Evolutionary conservation across 176 grass and related monocot species (phyloP), one percentile per base, ranked within the genome.

Genomic region (Melocanna baccifera): DNA sequence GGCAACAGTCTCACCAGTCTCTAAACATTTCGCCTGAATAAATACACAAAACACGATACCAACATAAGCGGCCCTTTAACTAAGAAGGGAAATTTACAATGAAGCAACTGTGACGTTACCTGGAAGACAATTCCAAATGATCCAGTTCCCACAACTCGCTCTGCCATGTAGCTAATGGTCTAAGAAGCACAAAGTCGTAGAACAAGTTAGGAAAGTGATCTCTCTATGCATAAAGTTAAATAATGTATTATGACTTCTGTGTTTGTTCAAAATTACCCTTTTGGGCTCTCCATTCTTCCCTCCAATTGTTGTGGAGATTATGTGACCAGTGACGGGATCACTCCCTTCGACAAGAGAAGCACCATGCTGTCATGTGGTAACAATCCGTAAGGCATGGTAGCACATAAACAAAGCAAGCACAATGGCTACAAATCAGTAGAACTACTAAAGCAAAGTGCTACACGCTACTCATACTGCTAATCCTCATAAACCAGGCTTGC

Each of bases 131-230:
- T 90, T 75, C 94, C 94, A 52, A 97, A 97, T 34, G 94, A 94
- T 45, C 94, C 94, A 79, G 94, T 97, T 67, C 94, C 94, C 25
- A 97, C 94, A 26, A 97, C 87, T 66, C 91, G 88, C 80, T 97
- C 94, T 13, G 94, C 94, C 94, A 97, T 97, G 82, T 97, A 97
- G 85, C 94, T 97, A 58, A 97, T 97, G 15, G 91, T 94, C 94
- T 97, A 81, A 22, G 73, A 46, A 72, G 30, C 66, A 84, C 37
- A 79, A 51, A 75, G 82, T 4, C 36, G 2, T 3, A 56, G 57
- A 10, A 32, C 30, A 74, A 75, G 72, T 88, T 75, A 83, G 58
- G 22, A 84, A 57, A 62, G 39, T 34, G 10, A 82, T 86, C 37
- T 63, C 0, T 55, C 15, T 77, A 39, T 41, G 15, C 64, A 71